These are phyloP conservation scores for Dioscorea alata DNA, from an alignment of 106 monocot genomes.

Conservation along the genomic window DNA sequence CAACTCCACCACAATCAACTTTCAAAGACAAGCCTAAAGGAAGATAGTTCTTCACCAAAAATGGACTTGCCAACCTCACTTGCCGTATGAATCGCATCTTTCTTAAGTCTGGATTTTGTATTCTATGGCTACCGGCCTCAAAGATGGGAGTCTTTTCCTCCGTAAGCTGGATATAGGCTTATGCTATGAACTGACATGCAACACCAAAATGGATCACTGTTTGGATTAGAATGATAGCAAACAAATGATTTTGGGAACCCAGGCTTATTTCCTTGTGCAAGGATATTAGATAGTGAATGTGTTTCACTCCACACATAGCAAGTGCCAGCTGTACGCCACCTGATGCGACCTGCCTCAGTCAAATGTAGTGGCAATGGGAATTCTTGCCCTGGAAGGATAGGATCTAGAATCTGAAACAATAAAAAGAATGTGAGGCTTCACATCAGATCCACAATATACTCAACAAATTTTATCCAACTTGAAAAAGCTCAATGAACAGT, in stretches of 20 bases:
- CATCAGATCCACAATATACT: no score
- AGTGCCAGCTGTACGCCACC: constrained; percentile 82
- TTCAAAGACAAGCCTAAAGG: constrained; percentile 55
- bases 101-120: constrained; percentile 13
- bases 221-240: constrained; percentile 80
- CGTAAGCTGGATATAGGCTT: constrained; percentile 23
- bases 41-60: constrained; percentile 76
- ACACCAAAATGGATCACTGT: constrained; percentile 87
- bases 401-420: no score
- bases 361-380: constrained; percentile 88
- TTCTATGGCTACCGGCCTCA: constrained; percentile 11
- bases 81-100: constrained; percentile 50
- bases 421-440: no score
- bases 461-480: no score
- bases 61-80: constrained; percentile 68
- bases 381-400: no score
- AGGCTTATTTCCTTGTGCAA: constrained; percentile 60
- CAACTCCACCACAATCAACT: constrained; percentile 56
- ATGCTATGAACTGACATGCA: constrained; percentile 82
- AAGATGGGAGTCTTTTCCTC: constrained; percentile 18
- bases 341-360: constrained; percentile 79
- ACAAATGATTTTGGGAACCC: constrained; percentile 81
- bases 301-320: constrained; percentile 94
- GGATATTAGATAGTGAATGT: constrained; percentile 61
- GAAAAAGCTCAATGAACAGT: no score